These are phyloP conservation scores for Thraustochytrium sp. DNA, from an alignment of 352 stramenopile genomes.

Conservation along the genomic window DNA sequence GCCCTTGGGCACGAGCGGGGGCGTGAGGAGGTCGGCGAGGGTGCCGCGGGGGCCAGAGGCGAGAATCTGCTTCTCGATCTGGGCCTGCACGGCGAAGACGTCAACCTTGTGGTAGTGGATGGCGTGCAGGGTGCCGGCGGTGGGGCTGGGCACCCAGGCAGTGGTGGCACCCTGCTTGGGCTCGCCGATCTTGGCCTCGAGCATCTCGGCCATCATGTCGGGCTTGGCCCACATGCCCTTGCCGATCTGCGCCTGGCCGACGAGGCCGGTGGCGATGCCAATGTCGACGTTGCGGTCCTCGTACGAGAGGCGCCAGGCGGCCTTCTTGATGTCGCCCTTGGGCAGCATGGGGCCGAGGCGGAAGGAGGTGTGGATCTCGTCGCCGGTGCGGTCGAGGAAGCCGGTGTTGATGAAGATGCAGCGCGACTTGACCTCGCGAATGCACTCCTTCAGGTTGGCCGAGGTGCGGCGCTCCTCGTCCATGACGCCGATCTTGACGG, in stretches of 20 bases:
- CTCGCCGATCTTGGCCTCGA: constrained; percentile 48
- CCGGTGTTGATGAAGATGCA: constrained; percentile 54
- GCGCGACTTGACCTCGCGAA: constrained; percentile 40
- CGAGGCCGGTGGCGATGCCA: constrained; percentile 47
- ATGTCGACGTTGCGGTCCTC: constrained; percentile 51
- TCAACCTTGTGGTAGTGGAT: constrained; percentile 51
- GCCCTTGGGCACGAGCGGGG: constrained; percentile 38
- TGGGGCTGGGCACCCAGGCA: constrained; percentile 50
- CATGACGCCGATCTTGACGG: constrained; percentile 54
- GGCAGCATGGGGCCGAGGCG: constrained; percentile 43
- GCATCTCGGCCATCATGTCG: constrained; percentile 49
- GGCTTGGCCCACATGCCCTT: constrained; percentile 53
- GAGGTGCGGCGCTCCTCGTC: constrained; percentile 53
- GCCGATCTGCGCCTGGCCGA: constrained; percentile 48
- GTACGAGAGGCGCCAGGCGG: constrained; percentile 49
- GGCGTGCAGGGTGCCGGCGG: constrained; percentile 49
- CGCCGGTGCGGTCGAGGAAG: constrained; percentile 53
- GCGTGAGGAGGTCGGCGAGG: constrained; percentile 48
- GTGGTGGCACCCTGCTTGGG: constrained; percentile 47
- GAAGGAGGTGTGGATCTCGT: constrained; percentile 54
- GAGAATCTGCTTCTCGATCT: constrained; percentile 45
- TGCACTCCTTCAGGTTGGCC: constrained; percentile 53
- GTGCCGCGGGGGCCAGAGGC: constrained; percentile 12
- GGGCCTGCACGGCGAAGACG: constrained; percentile 46
- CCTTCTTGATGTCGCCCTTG: constrained; percentile 50